Evolutionary conservation across 2,329 filamentous ascomycete species (phyloP).

Genomic region (Neoascochyta sp.): DNA sequence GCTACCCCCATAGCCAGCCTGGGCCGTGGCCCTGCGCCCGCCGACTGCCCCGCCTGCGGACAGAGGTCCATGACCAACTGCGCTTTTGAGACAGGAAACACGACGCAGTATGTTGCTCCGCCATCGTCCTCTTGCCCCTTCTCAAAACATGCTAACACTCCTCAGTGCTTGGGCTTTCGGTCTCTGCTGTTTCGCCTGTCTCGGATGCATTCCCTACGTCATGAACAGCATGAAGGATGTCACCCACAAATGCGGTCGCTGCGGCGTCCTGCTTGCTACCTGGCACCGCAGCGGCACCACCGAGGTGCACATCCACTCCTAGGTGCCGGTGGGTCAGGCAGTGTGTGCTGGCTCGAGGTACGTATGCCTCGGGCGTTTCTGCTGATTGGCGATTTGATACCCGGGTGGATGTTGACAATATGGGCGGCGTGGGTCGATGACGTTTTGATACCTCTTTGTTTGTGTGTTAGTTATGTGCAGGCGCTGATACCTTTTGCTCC

Average conservation of each 20-base stretch:
- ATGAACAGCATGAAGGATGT: slow-evolving; percentile 49
- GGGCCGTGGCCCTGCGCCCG: slow-evolving; percentile 39
- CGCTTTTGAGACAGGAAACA: slow-evolving; percentile 37
- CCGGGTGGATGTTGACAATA: too few species aligned
- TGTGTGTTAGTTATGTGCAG: too few species aligned
- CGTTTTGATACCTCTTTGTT: too few species aligned
- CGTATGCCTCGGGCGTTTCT: too few species aligned
- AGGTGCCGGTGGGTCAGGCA: slow-evolving; percentile 3
- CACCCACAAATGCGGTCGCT: slow-evolving; percentile 48
- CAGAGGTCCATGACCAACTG: slow-evolving; percentile 40
- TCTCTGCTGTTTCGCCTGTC: slow-evolving; percentile 43
- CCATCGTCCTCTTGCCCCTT: neutral
- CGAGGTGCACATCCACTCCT: slow-evolving; percentile 43
- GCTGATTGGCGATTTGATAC: too few species aligned
- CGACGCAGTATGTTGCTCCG: slow-evolving; percentile 39
- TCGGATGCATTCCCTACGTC: slow-evolving; percentile 50
- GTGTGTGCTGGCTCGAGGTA: too few species aligned
- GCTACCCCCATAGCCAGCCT: slow-evolving; percentile 34
- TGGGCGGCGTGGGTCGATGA: too few species aligned
- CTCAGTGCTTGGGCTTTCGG: slow-evolving; percentile 46
- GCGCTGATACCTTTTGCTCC: too few species aligned
- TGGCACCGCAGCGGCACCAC: slow-evolving; percentile 50
- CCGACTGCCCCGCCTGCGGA: slow-evolving; percentile 49
- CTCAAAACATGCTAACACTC: slow-evolving; percentile 10
- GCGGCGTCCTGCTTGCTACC: slow-evolving; percentile 44